These are phyloP conservation scores for Alisma plantagoaquatica DNA, from an alignment of 106 monocot genomes.

Conservation along the genomic window DNA sequence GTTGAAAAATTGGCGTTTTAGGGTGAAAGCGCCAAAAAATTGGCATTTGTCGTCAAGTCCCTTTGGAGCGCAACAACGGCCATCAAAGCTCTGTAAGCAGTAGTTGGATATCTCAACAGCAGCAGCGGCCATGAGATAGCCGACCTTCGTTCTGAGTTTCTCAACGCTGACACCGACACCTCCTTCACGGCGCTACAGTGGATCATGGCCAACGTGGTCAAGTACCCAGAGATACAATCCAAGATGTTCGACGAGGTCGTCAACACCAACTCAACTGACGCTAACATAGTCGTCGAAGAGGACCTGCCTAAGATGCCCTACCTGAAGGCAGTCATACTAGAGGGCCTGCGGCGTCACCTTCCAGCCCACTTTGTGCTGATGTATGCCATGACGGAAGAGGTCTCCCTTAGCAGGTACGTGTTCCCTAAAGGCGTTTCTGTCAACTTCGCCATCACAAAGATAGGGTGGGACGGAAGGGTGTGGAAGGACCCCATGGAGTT, in stretches of 20 bases:
- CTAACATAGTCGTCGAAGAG: background rate
- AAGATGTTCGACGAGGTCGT: background rate
- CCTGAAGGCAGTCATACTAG: slow-evolving; percentile 10
- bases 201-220: too few species aligned
- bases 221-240: too few species aligned
- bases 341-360: slow-evolving; percentile 2
- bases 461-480: background rate
- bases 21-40: too few species aligned
- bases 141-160: too few species aligned
- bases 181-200: too few species aligned
- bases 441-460: background rate
- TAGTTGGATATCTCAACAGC: too few species aligned
- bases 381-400: background rate
- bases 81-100: too few species aligned
- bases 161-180: too few species aligned
- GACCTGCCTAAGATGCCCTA: slow-evolving; percentile 4
- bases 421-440: slow-evolving; percentile 3
- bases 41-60: too few species aligned
- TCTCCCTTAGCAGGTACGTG: background rate
- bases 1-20: too few species aligned
- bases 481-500: slow-evolving; percentile 9
- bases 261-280: background rate
- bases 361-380: background rate
- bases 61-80: too few species aligned
- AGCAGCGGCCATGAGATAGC: too few species aligned